Percentiles rank a stretch among this genome's conserved stretches.
Conservation (phyloP, 257 asterid genomes). For the Sherardia arvensis region DNA sequence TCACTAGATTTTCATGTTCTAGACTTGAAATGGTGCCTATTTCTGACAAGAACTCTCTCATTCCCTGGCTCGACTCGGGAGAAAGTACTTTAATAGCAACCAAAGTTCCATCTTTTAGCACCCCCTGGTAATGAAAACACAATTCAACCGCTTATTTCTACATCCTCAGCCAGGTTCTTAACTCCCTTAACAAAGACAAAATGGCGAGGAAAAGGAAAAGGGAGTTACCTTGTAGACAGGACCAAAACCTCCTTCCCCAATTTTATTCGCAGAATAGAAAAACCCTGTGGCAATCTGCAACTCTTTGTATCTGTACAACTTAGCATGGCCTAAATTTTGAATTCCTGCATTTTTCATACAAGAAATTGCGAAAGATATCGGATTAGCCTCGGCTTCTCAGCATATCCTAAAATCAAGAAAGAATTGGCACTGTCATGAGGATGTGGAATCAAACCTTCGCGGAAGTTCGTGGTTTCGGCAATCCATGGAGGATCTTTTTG, state of each 20-base stretch:
- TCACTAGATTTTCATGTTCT: slow-evolving; percentile 79
- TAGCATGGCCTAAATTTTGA: slow-evolving; percentile 35
- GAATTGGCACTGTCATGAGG: slow-evolving; percentile 4
- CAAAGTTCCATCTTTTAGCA: slow-evolving; percentile 53
- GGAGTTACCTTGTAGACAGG: slow-evolving; percentile 76
- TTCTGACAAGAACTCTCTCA: slow-evolving; percentile 61
- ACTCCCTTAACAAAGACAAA: not conserved
- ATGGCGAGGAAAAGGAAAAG: not conserved
- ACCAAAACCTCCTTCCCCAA: slow-evolving; percentile 92
- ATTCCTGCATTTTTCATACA: slow-evolving; percentile 49
- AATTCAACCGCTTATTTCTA: not conserved
- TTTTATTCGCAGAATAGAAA: slow-evolving; percentile 48
- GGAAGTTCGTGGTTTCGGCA: slow-evolving; percentile 23
- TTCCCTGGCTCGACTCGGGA: slow-evolving; percentile 72
- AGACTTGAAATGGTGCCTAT: slow-evolving; percentile 54
- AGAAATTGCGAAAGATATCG: not conserved
- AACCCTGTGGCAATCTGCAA: slow-evolving; percentile 51
- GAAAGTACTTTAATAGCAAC: slow-evolving; percentile 90
- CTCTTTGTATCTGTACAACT: slow-evolving; percentile 53
- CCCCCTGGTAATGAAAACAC: slow-evolving; percentile 44
- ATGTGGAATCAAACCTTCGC: slow-evolving; percentile 36
- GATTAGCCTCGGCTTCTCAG: not conserved
- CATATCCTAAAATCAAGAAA: not conserved
- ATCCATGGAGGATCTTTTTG: slow-evolving; percentile 12
- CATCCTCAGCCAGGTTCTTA: not conserved